Conservation (phyloP, 2,329 filamentous ascomycete genomes). For the Aspergillus fumigatiaffinis region DNA sequence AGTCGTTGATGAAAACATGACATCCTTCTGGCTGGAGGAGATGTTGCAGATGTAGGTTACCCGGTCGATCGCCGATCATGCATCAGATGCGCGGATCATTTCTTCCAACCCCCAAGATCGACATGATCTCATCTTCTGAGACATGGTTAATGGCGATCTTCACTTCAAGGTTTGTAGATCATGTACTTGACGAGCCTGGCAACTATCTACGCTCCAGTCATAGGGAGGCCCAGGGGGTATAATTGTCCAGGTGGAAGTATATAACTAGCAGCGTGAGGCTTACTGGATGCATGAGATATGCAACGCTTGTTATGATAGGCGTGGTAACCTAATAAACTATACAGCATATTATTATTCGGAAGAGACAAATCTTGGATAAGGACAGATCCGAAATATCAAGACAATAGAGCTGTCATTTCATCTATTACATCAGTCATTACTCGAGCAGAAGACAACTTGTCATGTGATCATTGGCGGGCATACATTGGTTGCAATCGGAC, state of each 20-base stretch:
- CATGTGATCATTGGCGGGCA: not conserved
- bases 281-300: not conserved
- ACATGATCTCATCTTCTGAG: not conserved
- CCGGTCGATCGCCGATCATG: not conserved
- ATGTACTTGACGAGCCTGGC: not conserved
- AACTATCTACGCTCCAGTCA: not conserved
- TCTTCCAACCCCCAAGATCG: not conserved
- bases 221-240: not conserved
- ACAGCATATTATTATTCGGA: no score
- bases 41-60: no score
- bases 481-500: not conserved
- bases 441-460: not conserved
- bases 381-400: not conserved
- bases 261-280: not conserved
- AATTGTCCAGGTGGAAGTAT: not conserved
- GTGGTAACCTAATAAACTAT: no score
- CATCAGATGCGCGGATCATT: not conserved
- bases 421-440: no score
- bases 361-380: not conserved
- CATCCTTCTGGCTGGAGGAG: no score
- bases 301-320: not conserved
- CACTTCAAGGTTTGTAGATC: not conserved
- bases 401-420: not conserved
- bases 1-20: no score
- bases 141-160: not conserved